Evolutionary conservation across 208 protist genomes (phyloP).

Genomic region (Vickermania ingenoplastis): DNA sequence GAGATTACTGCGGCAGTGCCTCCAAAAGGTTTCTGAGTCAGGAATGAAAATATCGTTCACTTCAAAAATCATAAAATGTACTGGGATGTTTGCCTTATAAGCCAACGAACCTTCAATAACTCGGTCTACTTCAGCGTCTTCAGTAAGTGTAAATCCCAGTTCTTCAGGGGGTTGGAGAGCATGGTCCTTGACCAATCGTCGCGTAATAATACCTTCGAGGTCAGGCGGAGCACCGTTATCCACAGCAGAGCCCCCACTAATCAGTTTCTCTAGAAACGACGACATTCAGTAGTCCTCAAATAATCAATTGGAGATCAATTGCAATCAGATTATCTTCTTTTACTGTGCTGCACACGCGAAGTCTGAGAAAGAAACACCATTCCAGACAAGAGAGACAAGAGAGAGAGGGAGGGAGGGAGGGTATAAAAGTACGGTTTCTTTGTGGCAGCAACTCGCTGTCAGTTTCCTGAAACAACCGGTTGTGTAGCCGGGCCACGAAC

Average conservation of each 20-base stretch:
- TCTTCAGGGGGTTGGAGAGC: constrained; percentile 35
- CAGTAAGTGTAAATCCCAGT: constrained; percentile 52
- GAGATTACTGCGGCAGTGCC: constrained; percentile 27
- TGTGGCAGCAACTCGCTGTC: too few relatives aligned
- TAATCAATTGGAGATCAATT: neutral
- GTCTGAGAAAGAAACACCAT: neutral
- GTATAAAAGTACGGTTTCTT: neutral
- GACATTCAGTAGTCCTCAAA: constrained; percentile 19
- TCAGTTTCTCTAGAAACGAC: constrained; percentile 56
- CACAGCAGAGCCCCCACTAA: constrained; percentile 28
- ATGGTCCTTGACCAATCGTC: constrained; percentile 47
- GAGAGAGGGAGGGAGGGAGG: neutral
- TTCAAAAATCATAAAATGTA: constrained; percentile 57
- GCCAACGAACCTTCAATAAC: constrained; percentile 35
- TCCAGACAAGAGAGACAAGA: neutral
- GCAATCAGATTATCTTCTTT: neutral
- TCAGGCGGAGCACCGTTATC: constrained; percentile 58
- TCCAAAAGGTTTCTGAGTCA: constrained; percentile 34
- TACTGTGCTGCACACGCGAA: neutral
- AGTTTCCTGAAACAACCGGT: too few relatives aligned
- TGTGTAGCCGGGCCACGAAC: too few relatives aligned
- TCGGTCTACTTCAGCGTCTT: constrained; percentile 49
- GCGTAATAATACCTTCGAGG: constrained; percentile 33
- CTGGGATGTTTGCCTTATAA: constrained; percentile 43
- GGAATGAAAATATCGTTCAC: constrained; percentile 73